Evolutionary conservation across 169 alveolate genomes (phyloP).

Genomic region (Plasmodium gallinaceum): DNA sequence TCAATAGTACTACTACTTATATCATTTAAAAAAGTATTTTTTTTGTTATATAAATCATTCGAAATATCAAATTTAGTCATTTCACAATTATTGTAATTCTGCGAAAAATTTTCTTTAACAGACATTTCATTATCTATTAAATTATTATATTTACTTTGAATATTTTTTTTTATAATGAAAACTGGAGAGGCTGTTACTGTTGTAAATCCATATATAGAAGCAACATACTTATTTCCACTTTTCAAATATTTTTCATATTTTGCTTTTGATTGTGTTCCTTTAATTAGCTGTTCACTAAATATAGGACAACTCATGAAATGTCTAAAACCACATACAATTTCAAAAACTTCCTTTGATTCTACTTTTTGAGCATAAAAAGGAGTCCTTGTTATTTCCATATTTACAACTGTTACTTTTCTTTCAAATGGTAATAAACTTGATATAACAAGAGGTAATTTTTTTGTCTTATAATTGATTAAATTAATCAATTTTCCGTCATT

Average conservation of each 20-base stretch:
- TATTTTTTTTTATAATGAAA: constrained; percentile 41
- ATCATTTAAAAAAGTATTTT: neutral
- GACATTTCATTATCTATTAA: too few species aligned
- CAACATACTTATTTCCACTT: constrained; percentile 82
- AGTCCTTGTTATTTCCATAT: constrained; percentile 89
- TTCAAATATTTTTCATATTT: constrained; percentile 78
- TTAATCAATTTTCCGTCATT: constrained; percentile 73
- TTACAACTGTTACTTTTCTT: constrained; percentile 93
- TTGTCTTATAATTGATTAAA: constrained; percentile 2
- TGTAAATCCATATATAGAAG: constrained; percentile 86
- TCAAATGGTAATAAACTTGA: constrained; percentile 94
- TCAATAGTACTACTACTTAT: neutral
- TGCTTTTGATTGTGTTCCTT: constrained; percentile 81
- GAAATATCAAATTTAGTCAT: neutral
- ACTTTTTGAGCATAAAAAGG: constrained; percentile 81
- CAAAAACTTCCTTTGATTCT: constrained; percentile 88
- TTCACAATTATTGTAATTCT: neutral
- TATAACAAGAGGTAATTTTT: constrained; percentile 85
- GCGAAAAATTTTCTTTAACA: too few species aligned
- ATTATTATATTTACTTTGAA: neutral
- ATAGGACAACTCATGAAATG: constrained; percentile 88
- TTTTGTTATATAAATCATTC: neutral
- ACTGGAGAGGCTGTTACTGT: constrained; percentile 85
- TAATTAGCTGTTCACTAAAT: constrained; percentile 83
- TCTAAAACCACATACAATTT: constrained; percentile 94